Conservation (phyloP, 2,329 filamentous ascomycete species). For the Teratosphaeriaceae sp. region DNA sequence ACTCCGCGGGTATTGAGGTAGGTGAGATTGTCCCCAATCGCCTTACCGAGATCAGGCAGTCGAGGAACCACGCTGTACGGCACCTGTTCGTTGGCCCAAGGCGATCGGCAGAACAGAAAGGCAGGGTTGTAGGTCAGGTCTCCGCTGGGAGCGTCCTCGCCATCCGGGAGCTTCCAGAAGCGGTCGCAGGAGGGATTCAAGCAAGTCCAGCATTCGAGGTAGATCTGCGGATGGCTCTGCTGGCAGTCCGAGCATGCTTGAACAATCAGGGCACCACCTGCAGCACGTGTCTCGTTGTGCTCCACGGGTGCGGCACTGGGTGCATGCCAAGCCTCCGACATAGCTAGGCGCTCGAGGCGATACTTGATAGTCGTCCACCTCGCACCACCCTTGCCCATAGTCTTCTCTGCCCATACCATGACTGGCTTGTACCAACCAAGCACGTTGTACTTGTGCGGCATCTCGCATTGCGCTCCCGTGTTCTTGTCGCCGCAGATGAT, state of each 20-base stretch:
- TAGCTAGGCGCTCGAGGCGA: conserved; percentile 59
- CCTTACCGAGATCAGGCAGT: conserved; percentile 31
- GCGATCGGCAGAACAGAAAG: conserved; percentile 52
- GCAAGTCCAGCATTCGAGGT: conserved; percentile 52
- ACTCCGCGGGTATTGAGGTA: conserved; percentile 54
- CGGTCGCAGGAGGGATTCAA: conserved; percentile 43
- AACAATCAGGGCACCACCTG: no score
- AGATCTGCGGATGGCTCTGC: conserved; percentile 30
- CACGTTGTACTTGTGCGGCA: conserved; percentile 57
- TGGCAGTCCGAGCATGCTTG: conserved; percentile 29
- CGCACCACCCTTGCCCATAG: conserved; percentile 27
- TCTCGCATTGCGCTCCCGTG: conserved; percentile 39
- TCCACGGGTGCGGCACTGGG: conserved; percentile 10
- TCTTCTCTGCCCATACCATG: conserved; percentile 60
- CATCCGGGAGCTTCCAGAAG: conserved; percentile 48
- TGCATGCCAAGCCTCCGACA: conserved; percentile 33
- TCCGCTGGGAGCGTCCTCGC: conserved; percentile 21
- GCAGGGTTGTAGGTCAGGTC: conserved; percentile 46
- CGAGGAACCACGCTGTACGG: conserved; percentile 36
- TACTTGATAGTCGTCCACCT: conserved; percentile 45
- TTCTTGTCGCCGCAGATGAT: conserved; percentile 47
- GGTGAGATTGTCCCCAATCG: conserved; percentile 43
- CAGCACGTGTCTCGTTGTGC: background rate
- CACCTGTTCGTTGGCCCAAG: conserved; percentile 34
- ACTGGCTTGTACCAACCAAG: conserved; percentile 64